phyloP scores from a whole-genome alignment of 345 rosid genomes.

The Aquilaria yunnanensis region DNA sequence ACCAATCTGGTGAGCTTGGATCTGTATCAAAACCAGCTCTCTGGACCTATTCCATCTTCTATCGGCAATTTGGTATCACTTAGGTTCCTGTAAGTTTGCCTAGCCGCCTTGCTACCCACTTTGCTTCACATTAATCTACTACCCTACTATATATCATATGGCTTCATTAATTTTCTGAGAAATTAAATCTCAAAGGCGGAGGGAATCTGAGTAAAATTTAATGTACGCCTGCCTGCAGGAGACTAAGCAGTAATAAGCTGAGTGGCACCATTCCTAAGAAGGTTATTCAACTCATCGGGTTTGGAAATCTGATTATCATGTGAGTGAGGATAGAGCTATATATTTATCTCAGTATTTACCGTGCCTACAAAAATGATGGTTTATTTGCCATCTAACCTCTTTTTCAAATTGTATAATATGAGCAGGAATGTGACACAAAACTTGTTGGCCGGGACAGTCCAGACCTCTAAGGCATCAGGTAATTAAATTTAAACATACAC shows the following conservation, averaged over 20 bases:
- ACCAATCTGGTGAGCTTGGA: conserved; percentile 31
- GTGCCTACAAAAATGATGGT: too few species aligned
- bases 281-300: conserved; percentile 20
- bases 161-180: not conserved
- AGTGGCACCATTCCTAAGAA: conserved; percentile 29
- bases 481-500: not conserved
- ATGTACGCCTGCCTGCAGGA: conserved; percentile 19
- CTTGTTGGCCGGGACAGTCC: conserved; percentile 25
- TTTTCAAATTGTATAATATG: not conserved
- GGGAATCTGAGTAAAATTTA: not conserved
- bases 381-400: not conserved
- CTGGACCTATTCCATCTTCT: conserved; percentile 36
- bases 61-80: conserved; percentile 30
- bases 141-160: not conserved
- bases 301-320: conserved; percentile 27
- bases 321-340: conserved; percentile 16
- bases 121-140: not conserved
- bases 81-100: conserved; percentile 26
- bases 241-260: conserved; percentile 32
- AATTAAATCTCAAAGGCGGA: not conserved
- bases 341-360: too few species aligned
- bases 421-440: conserved; percentile 44
- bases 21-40: conserved; percentile 25
- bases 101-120: too few species aligned
- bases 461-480: conserved; percentile 21